Base-by-base conservation (phyloP, 768 basidiomycete species). In the Russula virescens region DNA sequence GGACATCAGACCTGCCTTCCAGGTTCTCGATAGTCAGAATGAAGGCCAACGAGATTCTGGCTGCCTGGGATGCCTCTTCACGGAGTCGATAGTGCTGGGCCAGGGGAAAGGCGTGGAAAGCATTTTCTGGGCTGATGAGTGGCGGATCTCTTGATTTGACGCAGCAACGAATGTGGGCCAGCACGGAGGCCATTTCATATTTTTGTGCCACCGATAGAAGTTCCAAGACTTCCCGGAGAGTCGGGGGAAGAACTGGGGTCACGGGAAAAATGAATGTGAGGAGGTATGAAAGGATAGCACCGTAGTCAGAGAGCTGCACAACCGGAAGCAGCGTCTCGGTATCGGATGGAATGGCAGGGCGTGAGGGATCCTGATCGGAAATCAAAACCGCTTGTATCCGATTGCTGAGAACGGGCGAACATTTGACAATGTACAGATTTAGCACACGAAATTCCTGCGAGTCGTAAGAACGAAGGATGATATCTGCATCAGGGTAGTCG, bases 371-470 rank as follows among this genome's bases (percentile, higher is more conserved):
- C 5, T n/a, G n/a, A n/a, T n/a, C n/a, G n/a, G n/a, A n/a, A n/a
- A n/a, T n/a, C n/a, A 13, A 54, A 8, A 31, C 18, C 3, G 72
- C 67, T 11, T 79, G 34, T 42, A 61, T 54, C 6, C 46, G 45
- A 14, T 35, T 34, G 31, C 66, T 64, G 64, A 81, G 75, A 13
- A 80, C 70, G 3, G 76, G 68, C 16, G 78, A 81, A 5, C 78
- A 76, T 61, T 72, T 75, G 35, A 73, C 71, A 40, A 83, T 67
- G 28, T 79, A 73, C 38, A 76, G 63, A 48, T 75, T 77, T 68
- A 77, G 75, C 48, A 83, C 71, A 31, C 74, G 76, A 66, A 82
- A 81, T 10, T 74, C 66, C 5, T 75, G 72, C 5, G 73, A 75
- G 59, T 83, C 79, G 1, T 72, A 67, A 9, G 80, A 75, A 45